Conservation (phyloP, 1,284 basidiomycete genomes). For the Microbotryomycetes sp. region DNA sequence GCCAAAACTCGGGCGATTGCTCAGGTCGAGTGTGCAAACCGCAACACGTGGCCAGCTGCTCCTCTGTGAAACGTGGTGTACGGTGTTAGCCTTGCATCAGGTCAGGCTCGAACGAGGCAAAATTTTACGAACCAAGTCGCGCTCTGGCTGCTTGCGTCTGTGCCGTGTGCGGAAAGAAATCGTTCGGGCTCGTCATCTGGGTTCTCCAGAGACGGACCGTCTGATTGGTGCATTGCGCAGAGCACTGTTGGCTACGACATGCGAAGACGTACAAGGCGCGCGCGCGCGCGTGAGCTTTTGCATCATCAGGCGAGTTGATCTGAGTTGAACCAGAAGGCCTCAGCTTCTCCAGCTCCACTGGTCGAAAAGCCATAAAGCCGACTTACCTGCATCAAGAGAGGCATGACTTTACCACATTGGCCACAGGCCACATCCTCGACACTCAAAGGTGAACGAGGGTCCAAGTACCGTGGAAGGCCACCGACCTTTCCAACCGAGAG, state of each 20-base stretch:
- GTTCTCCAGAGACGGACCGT: conserved; percentile 17
- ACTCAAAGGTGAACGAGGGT: conserved; percentile 18
- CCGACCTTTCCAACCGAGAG: conserved; percentile 28
- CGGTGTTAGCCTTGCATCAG: too few relatives aligned
- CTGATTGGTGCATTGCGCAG: not conserved
- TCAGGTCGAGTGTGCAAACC: not conserved
- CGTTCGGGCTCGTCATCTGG: conserved; percentile 30
- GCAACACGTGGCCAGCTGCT: not conserved
- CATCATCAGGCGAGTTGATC: conserved; percentile 32
- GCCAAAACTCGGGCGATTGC: not conserved
- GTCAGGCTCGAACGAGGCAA: not conserved
- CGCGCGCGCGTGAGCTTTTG: conserved; percentile 19
- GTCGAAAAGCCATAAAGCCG: not conserved
- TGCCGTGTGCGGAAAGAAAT: conserved; percentile 27
- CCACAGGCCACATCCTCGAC: conserved; percentile 14
- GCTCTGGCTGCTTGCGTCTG: conserved; percentile 6
- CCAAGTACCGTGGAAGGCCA: conserved; percentile 21
- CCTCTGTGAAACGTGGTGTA: not conserved
- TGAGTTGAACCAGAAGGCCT: not conserved
- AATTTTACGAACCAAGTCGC: not conserved
- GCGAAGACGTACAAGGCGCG: conserved; percentile 27
- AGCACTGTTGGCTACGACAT: conserved; percentile 12
- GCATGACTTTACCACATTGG: conserved; percentile 17
- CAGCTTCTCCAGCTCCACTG: not conserved
- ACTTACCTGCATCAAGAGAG: conserved; percentile 22